Evolutionary conservation across 768 basidiomycete species (phyloP).

Genomic region (Rhodotorula diobovata): DNA sequence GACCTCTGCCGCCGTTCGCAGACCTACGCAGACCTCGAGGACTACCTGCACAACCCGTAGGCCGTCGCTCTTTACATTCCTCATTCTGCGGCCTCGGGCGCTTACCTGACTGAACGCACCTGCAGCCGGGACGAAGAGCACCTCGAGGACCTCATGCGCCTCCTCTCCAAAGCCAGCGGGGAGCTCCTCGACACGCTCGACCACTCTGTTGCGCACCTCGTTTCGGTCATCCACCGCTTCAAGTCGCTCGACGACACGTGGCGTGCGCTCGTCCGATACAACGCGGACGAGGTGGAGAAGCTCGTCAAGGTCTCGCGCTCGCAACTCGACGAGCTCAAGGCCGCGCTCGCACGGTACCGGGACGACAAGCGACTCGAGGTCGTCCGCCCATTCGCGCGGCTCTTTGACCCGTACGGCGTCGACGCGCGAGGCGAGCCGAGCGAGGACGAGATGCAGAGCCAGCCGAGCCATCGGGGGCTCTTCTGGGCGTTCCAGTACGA

Average conservation of each 20-base stretch:
- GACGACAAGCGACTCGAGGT: slow-evolving; percentile 30
- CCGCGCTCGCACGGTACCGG: slow-evolving; percentile 8
- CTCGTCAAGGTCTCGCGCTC: not conserved
- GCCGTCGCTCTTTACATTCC: not conserved
- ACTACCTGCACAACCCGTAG: slow-evolving; percentile 21
- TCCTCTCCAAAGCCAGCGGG: slow-evolving; percentile 12
- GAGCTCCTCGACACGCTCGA: slow-evolving; percentile 17
- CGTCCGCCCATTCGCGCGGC: slow-evolving; percentile 22
- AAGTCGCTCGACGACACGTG: slow-evolving; percentile 24
- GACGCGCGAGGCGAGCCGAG: not conserved
- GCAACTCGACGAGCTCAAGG: slow-evolving; percentile 12
- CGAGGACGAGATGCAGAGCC: not conserved
- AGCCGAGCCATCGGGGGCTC: slow-evolving; percentile 31
- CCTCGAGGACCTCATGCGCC: slow-evolving; percentile 30
- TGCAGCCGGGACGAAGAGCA: slow-evolving; percentile 33
- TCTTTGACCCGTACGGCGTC: slow-evolving; percentile 34
- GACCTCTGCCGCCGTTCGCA: not conserved
- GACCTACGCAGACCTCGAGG: slow-evolving; percentile 34
- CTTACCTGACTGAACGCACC: not conserved
- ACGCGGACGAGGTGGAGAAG: slow-evolving; percentile 7
- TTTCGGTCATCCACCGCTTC: slow-evolving; percentile 28
- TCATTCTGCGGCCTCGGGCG: too few relatives aligned
- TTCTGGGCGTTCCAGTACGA: slow-evolving; percentile 35
- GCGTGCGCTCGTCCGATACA: not conserved
- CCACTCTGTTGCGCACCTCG: slow-evolving; percentile 11